Evolutionary conservation across 305 asterid genomes (phyloP).

Genomic region (Striga hermonthica): DNA sequence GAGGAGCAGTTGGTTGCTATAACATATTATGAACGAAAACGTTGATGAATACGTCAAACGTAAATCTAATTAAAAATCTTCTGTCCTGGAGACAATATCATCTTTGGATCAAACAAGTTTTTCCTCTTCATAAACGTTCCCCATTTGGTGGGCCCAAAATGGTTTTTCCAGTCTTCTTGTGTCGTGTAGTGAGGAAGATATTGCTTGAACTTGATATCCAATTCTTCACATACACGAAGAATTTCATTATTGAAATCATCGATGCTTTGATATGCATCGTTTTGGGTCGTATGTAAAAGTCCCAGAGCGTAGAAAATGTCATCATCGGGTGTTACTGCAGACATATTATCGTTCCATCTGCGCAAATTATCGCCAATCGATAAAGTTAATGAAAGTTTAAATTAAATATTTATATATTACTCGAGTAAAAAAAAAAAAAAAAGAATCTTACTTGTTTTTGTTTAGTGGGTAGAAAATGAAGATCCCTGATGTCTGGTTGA

Average conservation of each 20-base stretch:
- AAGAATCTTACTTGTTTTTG: neutral
- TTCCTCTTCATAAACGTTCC: conserved; percentile 40
- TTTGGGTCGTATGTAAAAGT: conserved; percentile 32
- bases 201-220: conserved; percentile 48
- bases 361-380: neutral
- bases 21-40: too few relatives aligned
- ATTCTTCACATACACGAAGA: conserved; percentile 36
- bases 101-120: conserved; percentile 55
- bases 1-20: too few relatives aligned
- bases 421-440: neutral
- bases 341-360: neutral
- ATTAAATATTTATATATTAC: neutral
- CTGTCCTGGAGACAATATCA: conserved; percentile 64
- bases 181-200: conserved; percentile 51
- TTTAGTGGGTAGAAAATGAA: conserved; percentile 2
- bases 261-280: conserved; percentile 28
- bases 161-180: conserved; percentile 49
- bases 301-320: conserved; percentile 54
- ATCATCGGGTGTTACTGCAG: conserved; percentile 30
- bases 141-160: conserved; percentile 64
- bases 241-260: conserved; percentile 47
- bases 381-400: too few relatives aligned
- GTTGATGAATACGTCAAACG: too few relatives aligned
- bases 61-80: conserved; percentile 43
- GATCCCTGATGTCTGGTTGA: neutral